Evolutionary conservation across 108 stramenopile genomes (phyloP), one percentile per base, ranked within the genome.

Genomic region (Cylindrotheca fusiformis): DNA sequence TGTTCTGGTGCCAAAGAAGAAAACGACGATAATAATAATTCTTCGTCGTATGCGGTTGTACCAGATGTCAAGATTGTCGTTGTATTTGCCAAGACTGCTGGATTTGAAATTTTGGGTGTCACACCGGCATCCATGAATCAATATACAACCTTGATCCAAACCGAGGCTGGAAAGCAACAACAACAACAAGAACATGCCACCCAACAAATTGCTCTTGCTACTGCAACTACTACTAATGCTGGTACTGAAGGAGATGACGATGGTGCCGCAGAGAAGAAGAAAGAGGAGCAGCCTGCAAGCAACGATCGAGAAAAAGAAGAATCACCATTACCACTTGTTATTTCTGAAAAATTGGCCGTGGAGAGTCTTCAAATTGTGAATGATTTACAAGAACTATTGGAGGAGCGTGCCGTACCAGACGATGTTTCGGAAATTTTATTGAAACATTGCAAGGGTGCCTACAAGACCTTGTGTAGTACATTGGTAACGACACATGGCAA

Each of bases 41-140:
- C n/a, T n/a, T n/a, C n/a, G n/a, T n/a, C n/a, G n/a, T 89, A 89
- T 73, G 72, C 58, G 27, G 89, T 94, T 17, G 77, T 81, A 0
- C 14, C 36, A 14, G 93, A 94, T 83, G 88, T 85, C 14, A 79
- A 81, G 67, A 46, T 90, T 32, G 51, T 94, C 6, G 79, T 94
- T 33, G 80, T 83, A 2, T 86, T 94, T 69, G 87, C 80, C 53
- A 94, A 90, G 58, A 59, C 76, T 5, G 93, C 84, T 41, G 86
- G 87, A 19, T 69, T 68, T 51, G 93, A 94, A 54, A 63, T 94
- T 33, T 74, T 88, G 44, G 84, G 78, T 10, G 57, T 67, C 32
- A 63, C 69, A 0, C 84, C 88, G 19, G 81, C 41, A 58, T 58
- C 80, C 10, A 49, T 87, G 26, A 27, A 62, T 18, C n/a, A 52